Base-by-base conservation (phyloP, 148 eudicot species). In the Camellia granthamiana region DNA sequence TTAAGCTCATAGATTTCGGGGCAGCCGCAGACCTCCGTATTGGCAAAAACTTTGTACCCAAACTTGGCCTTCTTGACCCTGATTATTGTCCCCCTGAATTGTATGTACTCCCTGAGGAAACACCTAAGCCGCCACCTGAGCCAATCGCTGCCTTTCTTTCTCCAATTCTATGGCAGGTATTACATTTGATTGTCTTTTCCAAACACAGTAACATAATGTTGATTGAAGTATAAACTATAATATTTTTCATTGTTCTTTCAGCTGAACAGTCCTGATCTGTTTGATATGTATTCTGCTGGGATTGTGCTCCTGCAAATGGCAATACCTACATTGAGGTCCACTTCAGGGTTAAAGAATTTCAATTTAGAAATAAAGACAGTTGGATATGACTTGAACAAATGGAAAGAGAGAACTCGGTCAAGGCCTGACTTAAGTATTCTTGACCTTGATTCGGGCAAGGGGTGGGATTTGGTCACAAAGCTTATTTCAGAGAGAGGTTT, bases 51-150 rank as follows among this genome's bases (percentile, higher is more conserved):
- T 95, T 85, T 76, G 90, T 95, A 7, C 97, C 99, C 1, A 65
- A 93, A 80, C 88, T 86, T 14, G 93, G 91, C 2, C 87, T 95
- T 83, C 94, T 95, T 72, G 99, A 95, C 71, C 99, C 97, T 2
- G 99, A 93, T 66, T 95, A 95, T 77, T 95, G 99, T 67, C 99
- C 99, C 14, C 99, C 99, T 21, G 99, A 95, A 82, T 84, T 95
- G 4, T 93, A 86, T 86, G 99, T 95, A 38, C 91, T 95, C 46
- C 97, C 99, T 0, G 97, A 93, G 82, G 97, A 95, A 88, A 95
- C 99, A 78, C 99, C 99, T 21, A 88, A 76, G 16, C 99, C 99
- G n/a, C 99, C 99, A 11, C 97, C 99, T 18, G 99, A 90, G 85
- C 99, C 99, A 6, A 84, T 95, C 87, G 99, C 99, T 79, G 99